Percentiles rank a stretch among this genome's conserved stretches.
These are phyloP conservation scores for Penicillium canariense DNA, from an alignment of 495 filamentous ascomycete species.

Conservation along the genomic window DNA sequence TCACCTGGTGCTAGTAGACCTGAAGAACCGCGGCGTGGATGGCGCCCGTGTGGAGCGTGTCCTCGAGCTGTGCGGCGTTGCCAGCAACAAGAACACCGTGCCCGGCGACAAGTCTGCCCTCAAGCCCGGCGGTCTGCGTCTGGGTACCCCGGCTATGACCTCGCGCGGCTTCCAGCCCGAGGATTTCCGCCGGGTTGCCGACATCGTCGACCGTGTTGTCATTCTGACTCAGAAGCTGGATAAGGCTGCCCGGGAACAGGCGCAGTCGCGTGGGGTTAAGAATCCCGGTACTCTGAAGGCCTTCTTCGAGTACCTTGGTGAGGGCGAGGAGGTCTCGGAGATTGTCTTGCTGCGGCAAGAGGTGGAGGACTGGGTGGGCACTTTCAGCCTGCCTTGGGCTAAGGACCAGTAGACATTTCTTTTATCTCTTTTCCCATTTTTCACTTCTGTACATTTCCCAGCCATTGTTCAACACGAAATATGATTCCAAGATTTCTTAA, in stretches of 20 bases:
- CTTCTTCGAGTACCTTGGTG: constrained; percentile 78
- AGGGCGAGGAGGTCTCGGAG: constrained; percentile 79
- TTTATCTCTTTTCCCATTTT: constrained; percentile 13
- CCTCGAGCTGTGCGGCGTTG: constrained; percentile 89
- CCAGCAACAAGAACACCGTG: constrained; percentile 98
- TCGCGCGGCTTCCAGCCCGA: constrained; percentile 83
- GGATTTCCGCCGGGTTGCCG: constrained; percentile 87
- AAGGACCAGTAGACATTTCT: constrained; percentile 41
- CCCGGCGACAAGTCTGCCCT: constrained; percentile 92
- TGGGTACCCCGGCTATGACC: constrained; percentile 97
- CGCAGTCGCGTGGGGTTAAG: constrained; percentile 72
- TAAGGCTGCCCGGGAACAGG: constrained; percentile 72
- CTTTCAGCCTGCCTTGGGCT: constrained; percentile 84
- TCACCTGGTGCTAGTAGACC: constrained; percentile 91
- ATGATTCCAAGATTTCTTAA: constrained; percentile 20
- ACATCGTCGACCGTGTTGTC: constrained; percentile 90
- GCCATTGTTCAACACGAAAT: constrained; percentile 25
- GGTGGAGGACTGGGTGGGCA: constrained; percentile 94
- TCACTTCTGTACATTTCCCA: constrained; percentile 26
- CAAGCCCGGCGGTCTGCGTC: constrained; percentile 84
- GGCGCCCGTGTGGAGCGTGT: constrained; percentile 93
- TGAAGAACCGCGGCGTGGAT: constrained; percentile 87
- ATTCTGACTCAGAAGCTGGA: constrained; percentile 80
- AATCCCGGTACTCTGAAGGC: constrained; percentile 76
- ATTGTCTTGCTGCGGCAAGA: constrained; percentile 84